Conservation (phyloP, 257 asterid genomes). For the Petrea volubilis region DNA sequence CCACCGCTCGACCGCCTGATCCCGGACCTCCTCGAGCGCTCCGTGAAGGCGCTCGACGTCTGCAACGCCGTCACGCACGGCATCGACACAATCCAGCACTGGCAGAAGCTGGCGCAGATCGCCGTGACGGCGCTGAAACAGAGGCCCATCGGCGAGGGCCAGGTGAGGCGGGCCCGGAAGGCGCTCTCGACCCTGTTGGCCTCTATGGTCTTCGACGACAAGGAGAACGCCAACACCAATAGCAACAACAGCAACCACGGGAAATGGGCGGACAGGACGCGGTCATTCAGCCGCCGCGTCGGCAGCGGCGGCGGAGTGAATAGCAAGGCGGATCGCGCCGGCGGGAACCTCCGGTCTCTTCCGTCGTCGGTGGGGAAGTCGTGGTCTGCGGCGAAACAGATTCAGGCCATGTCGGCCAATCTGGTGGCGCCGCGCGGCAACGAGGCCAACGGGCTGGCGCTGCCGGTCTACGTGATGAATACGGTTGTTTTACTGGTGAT, state of each 20-base stretch:
- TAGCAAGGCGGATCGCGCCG: constrained; percentile 34
- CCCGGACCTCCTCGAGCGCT: constrained; percentile 67
- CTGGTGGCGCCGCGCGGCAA: constrained; percentile 75
- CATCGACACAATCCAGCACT: constrained; percentile 65
- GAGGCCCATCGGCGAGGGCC: constrained; percentile 74
- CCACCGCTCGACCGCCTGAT: constrained; percentile 84
- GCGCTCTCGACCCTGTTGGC: constrained; percentile 57
- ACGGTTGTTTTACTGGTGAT: constrained; percentile 61
- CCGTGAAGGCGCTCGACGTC: constrained; percentile 76
- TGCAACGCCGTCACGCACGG: constrained; percentile 86
- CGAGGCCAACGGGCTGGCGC: constrained; percentile 56
- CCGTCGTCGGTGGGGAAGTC: constrained; percentile 80
- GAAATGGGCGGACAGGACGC: constrained; percentile 58
- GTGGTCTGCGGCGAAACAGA: constrained; percentile 86
- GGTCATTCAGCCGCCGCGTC: constrained; percentile 80
- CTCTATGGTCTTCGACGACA: constrained; percentile 71
- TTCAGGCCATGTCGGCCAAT: constrained; percentile 66
- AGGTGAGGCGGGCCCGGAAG: constrained; percentile 64
- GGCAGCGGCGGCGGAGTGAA: constrained; percentile 17
- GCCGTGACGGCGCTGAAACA: constrained; percentile 60
- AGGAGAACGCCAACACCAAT: constrained; percentile 40
- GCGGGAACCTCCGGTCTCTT: constrained; percentile 55
- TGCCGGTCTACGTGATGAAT: constrained; percentile 66
- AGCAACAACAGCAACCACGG: constrained; percentile 35
- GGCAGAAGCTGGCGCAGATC: constrained; percentile 76